A percentile compares a stretch with the other conserved stretches of the same genome.
Evolutionary conservation across 495 filamentous ascomycete species (phyloP).

Genomic region (Neurospora discreta): DNA sequence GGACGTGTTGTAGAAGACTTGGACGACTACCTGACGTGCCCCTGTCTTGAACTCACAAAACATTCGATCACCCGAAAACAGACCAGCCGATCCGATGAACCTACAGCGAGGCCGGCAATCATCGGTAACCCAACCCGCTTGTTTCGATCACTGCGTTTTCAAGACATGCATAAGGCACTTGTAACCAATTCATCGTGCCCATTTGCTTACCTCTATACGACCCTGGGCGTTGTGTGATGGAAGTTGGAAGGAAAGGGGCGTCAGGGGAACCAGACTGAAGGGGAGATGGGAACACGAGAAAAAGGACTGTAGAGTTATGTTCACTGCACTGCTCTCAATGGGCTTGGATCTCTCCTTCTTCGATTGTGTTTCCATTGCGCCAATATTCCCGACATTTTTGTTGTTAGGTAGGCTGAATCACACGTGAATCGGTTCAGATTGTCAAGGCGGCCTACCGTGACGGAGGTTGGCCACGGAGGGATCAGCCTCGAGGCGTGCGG

Average conservation of each 20-base stretch:
- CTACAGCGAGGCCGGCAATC: slow-evolving; percentile 1
- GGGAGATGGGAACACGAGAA: background rate
- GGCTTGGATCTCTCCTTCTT: background rate
- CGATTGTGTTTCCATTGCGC: background rate
- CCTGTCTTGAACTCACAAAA: background rate
- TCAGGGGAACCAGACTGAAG: no score
- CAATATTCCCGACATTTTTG: background rate
- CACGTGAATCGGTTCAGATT: background rate
- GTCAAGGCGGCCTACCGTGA: background rate
- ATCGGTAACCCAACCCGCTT: background rate
- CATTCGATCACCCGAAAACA: background rate
- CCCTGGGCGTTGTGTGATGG: background rate
- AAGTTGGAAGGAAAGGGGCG: background rate
- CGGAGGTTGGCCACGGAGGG: background rate
- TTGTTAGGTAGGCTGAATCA: background rate
- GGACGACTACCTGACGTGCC: no score
- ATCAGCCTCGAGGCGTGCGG: background rate
- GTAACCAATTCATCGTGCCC: no score
- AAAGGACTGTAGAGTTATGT: background rate
- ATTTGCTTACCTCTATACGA: no score
- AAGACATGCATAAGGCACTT: background rate
- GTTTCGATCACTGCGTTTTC: background rate
- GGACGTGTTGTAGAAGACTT: no score
- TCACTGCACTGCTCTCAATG: background rate
- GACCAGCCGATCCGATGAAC: slow-evolving; percentile 6